Conservation (phyloP, 1,284 basidiomycete genomes). For the Phellopilus nigrolimitatus region DNA sequence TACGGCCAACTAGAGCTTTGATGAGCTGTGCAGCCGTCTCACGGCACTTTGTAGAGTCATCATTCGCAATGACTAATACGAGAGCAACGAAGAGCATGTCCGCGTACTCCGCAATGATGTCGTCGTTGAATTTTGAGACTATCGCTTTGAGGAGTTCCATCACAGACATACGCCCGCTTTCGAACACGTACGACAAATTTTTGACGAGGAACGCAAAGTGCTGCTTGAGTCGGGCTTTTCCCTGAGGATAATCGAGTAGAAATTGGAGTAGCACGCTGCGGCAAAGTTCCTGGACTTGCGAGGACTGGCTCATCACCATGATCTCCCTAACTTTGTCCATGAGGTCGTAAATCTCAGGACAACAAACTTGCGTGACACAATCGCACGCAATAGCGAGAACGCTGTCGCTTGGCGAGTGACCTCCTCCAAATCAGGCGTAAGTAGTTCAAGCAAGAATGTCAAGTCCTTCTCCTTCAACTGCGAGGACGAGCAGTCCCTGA, state of each 20-base stretch:
- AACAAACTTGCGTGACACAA: constrained; percentile 87
- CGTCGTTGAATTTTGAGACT: constrained; percentile 79
- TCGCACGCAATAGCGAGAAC: constrained; percentile 89
- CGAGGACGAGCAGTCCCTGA: constrained; percentile 79
- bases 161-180: constrained; percentile 87
- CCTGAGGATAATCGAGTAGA: constrained; percentile 97
- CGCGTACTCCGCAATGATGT: constrained; percentile 75
- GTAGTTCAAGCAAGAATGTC: constrained; percentile 79
- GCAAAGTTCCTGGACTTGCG: constrained; percentile 88
- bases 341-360: constrained; percentile 97
- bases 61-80: constrained; percentile 92
- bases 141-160: constrained; percentile 87
- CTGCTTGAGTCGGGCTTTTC: constrained; percentile 81
- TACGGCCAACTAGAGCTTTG: constrained; percentile 65
- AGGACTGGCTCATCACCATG: constrained; percentile 91
- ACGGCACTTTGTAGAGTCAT: constrained; percentile 84
- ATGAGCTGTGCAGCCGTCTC: constrained; percentile 84
- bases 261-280: constrained; percentile 90
- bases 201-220: constrained; percentile 93
- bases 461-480: constrained; percentile 89
- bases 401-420: constrained; percentile 82
- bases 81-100: constrained; percentile 91
- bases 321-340: constrained; percentile 96
- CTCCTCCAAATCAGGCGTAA: constrained; percentile 93
- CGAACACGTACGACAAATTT: constrained; percentile 89